Conservation (phyloP, 164 flowering plant genomes). For the Chloranthus sessilifolius region DNA sequence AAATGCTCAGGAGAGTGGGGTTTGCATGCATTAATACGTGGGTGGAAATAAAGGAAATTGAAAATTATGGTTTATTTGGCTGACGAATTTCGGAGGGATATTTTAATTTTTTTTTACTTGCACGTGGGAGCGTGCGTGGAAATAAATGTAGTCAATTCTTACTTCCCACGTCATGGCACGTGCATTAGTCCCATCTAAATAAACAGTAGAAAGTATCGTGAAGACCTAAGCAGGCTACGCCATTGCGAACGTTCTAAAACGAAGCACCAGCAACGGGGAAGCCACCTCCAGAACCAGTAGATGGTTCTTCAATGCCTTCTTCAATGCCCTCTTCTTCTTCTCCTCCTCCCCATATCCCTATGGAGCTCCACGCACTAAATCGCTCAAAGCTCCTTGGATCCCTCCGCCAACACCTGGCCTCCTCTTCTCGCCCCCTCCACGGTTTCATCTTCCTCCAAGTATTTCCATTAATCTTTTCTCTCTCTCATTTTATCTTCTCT, state of each 20-base stretch:
- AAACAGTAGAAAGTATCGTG: too few species aligned
- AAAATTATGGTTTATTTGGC: too few species aligned
- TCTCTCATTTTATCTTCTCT: neutral
- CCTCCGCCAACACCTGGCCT: conserved; percentile 53
- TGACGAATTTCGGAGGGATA: too few species aligned
- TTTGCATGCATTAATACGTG: neutral
- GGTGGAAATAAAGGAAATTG: too few species aligned
- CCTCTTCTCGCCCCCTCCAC: conserved; percentile 48
- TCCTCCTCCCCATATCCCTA: conserved; percentile 57
- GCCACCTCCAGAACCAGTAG: conserved; percentile 9
- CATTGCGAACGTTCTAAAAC: neutral
- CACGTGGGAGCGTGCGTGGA: too few species aligned
- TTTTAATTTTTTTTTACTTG: too few species aligned
- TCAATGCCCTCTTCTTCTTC: conserved; percentile 25
- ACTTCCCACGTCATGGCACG: neutral
- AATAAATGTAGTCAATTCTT: too few species aligned
- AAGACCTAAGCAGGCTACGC: neutral
- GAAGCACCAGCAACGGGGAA: neutral
- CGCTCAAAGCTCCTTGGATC: conserved; percentile 48
- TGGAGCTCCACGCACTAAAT: conserved; percentile 65
- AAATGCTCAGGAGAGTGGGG: neutral
- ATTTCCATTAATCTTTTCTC: neutral
- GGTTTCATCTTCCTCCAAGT: conserved; percentile 88
- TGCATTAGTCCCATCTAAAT: neutral
- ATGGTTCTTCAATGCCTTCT: conserved; percentile 18